phyloP scores from a whole-genome alignment of 768 basidiomycete species.

The Lentinula edodes region DNA sequence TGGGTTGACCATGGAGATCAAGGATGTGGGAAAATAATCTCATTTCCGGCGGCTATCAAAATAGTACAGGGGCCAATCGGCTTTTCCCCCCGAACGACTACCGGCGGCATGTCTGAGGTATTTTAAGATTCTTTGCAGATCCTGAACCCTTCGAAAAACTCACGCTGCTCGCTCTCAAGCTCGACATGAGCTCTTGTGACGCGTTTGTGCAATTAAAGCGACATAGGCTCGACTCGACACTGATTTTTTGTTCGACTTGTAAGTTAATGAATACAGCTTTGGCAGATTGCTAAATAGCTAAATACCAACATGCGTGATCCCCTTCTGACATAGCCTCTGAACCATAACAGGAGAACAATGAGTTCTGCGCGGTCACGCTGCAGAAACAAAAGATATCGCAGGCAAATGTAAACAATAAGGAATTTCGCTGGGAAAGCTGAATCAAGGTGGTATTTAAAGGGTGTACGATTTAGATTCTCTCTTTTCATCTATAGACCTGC shows the following conservation, averaged over 20 bases:
- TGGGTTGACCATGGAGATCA: background rate
- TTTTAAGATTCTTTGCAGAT: background rate
- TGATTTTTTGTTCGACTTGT: too few species aligned
- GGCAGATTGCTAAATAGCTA: too few species aligned
- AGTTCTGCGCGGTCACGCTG: background rate
- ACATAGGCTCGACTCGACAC: too few species aligned
- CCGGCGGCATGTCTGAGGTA: background rate
- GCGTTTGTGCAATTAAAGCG: too few species aligned
- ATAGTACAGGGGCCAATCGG: background rate
- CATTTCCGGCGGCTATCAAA: constrained; percentile 1
- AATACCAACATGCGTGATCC: too few species aligned
- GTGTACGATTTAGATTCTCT: background rate
- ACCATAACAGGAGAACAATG: background rate
- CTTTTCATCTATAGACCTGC: background rate
- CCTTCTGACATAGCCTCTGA: too few species aligned
- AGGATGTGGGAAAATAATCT: background rate
- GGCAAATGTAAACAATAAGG: background rate
- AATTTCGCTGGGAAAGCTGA: background rate
- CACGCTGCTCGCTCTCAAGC: background rate
- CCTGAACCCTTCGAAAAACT: background rate
- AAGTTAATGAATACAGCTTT: too few species aligned
- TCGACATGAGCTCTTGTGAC: too few species aligned
- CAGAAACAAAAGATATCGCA: background rate
- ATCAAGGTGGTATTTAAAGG: background rate
- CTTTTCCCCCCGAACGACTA: background rate